Conservation (phyloP, 495 filamentous ascomycete genomes). For the Barbatosphaeria neglecta region DNA sequence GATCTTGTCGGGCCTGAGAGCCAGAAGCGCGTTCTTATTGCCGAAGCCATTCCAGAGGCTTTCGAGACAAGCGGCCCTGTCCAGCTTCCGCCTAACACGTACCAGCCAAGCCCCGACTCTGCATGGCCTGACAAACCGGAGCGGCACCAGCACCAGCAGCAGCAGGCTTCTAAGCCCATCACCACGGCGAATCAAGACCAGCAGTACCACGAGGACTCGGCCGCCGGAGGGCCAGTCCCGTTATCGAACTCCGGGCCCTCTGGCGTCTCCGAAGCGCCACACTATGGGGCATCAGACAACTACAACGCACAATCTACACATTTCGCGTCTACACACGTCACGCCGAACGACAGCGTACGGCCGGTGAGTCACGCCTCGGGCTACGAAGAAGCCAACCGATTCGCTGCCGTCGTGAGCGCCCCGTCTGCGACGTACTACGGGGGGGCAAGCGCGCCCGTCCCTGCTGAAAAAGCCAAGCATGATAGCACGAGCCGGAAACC, state of each 20-base stretch:
- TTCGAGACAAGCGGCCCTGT: conserved; percentile 2
- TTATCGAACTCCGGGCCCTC: too few relatives aligned
- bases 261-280: too few relatives aligned
- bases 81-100: neutral
- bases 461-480: neutral
- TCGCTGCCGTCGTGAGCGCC: neutral
- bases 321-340: neutral
- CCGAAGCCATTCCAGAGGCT: conserved; percentile 42
- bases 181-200: neutral
- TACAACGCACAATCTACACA: neutral
- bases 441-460: neutral
- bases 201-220: neutral
- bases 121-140: neutral
- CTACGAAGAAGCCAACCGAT: neutral
- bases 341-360: neutral
- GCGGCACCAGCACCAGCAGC: too few relatives aligned
- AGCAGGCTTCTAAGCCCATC: neutral
- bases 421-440: neutral
- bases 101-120: neutral
- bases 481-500: neutral
- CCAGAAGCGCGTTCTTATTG: conserved; percentile 41
- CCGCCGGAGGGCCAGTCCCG: neutral
- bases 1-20: conserved; percentile 43
- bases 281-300: too few relatives aligned
- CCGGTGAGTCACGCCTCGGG: neutral